phyloP scores from a whole-genome alignment of 2,329 filamentous ascomycete species.

The Sporothrix globosa region DNA sequence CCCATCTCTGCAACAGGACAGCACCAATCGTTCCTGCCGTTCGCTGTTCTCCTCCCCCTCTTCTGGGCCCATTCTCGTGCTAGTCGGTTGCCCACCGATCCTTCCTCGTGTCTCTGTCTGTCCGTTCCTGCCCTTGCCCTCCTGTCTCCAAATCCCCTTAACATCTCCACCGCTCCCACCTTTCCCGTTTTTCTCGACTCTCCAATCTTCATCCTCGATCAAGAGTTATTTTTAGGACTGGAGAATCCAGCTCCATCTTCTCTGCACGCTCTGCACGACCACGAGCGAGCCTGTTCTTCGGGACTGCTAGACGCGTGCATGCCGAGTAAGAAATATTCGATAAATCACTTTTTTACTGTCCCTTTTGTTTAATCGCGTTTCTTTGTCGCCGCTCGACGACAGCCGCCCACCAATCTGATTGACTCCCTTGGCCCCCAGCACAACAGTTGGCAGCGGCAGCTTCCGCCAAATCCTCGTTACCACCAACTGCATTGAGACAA shows the following conservation, averaged over 20 bases:
- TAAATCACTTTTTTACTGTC: constrained; percentile 10
- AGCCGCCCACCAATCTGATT: constrained; percentile 18
- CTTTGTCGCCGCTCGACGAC: neutral
- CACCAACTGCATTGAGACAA: neutral
- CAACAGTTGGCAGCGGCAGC: constrained; percentile 18
- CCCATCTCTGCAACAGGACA: neutral
- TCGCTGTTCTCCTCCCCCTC: neutral
- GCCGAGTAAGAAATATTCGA: neutral
- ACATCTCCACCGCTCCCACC: constrained; percentile 31
- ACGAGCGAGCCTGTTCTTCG: constrained; percentile 23
- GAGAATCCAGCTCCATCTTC: constrained; percentile 34
- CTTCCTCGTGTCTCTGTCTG: neutral
- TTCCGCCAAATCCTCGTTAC: constrained; percentile 23
- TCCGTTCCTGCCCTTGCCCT: neutral
- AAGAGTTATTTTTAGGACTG: constrained; percentile 37
- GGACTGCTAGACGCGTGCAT: constrained; percentile 28
- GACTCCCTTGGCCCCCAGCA: constrained; percentile 11
- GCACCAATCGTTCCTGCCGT: constrained; percentile 15
- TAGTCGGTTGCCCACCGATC: neutral
- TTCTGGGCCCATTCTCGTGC: neutral
- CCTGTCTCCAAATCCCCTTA: constrained; percentile 2
- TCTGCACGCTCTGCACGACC: constrained; percentile 30
- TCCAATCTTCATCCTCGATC: constrained; percentile 29
- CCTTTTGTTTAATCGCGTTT: neutral
- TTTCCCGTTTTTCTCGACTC: constrained; percentile 24